Base-by-base conservation (phyloP, 805 yeast species). In the Candida rishiriensis region DNA sequence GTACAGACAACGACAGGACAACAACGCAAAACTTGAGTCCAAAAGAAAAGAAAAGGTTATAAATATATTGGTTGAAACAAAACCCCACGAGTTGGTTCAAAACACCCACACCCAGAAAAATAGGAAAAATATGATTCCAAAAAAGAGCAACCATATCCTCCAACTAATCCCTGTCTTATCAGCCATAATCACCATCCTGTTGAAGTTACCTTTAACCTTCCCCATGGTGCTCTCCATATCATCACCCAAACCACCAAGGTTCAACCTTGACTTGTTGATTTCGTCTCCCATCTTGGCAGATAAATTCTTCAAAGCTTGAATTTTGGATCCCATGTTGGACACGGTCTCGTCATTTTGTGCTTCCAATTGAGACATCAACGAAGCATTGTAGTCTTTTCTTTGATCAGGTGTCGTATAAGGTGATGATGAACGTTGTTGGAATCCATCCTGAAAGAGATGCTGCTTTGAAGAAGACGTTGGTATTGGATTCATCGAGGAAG, bases 281-380 rank as follows among this genome's bases (percentile, higher is more conserved):
- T 83, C 85, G 46, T 75, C 80, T 13, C 87, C 87, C 75, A 83
- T 83, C 51, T 66, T 72, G 38, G 72, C 39, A 2, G 84, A 72
- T 18, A 82, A 61, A 38, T 73, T 73, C 57, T 82, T 83, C 43
- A 84, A 63, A 28, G 78, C 68, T 39, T 69, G 63, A 16, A 84
- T 71, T 50, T 77, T 79, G 34, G 74, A 71, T 30, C 75, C 68
- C 74, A 84, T 75, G 2, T 72, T 64, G 17, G 71, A 69, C 51
- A 79, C 59, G 41, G 81, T 78, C 44, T 79, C 83, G 31, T 79
- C 85, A 48, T 75, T 75, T 56, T 84, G 90, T 3, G 83, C 71
- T 58, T 84, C 90, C 39, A 84, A 58, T 47, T 77, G 79, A 16
- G 83, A 74, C 52, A 81, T 55, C 44, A 73, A 69, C 26, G 78